Percentiles rank a stretch among this genome's conserved stretches.
Conservation (phyloP, 2,329 filamentous ascomycete genomes). For the Eurotiales sp. region DNA sequence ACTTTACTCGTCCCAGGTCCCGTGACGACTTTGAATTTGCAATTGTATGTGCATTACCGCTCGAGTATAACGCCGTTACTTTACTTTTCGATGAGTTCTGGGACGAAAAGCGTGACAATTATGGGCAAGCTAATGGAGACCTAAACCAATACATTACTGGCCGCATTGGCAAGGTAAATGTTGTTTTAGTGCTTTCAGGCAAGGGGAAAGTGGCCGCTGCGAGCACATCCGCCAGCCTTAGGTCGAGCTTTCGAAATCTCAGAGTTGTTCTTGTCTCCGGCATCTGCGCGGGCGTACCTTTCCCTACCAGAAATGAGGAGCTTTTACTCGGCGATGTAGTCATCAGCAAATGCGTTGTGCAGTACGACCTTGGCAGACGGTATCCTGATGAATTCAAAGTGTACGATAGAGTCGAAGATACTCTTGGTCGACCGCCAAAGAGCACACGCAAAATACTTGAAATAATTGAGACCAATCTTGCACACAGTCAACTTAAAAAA, state of each 20-base stretch:
- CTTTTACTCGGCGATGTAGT: no score
- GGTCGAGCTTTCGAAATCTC: conserved; percentile 25
- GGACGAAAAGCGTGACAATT: background rate
- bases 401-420: no score
- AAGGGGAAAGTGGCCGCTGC: conserved; percentile 3
- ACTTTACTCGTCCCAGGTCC: no score
- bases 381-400: no score
- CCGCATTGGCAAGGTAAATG: background rate
- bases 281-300: background rate
- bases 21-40: no score
- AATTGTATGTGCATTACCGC: no score
- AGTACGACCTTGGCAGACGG: no score
- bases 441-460: background rate
- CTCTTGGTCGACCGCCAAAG: background rate
- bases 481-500: no score
- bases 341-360: no score
- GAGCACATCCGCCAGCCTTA: conserved; percentile 21
- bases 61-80: no score
- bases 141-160: background rate
- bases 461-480: background rate
- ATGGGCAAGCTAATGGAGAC: background rate
- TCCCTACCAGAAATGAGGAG: no score
- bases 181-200: conserved; percentile 1
- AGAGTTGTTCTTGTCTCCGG: background rate
- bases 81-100: no score